Evolutionary conservation across 371 early-diverging fungal genomes (phyloP).

Genomic region (Mucor sp.): DNA sequence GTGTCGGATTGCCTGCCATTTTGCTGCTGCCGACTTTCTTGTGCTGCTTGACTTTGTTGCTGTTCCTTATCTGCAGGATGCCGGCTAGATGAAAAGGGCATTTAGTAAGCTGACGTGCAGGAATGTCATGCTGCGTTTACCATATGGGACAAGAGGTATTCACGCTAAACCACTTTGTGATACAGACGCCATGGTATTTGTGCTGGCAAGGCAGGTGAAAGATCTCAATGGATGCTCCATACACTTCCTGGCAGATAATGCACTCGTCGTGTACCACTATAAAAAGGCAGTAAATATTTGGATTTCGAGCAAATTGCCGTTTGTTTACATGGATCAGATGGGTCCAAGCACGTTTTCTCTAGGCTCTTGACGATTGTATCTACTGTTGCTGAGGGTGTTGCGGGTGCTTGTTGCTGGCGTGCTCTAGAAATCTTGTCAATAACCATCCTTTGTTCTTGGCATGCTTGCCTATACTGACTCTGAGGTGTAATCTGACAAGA

Average conservation of each 20-base stretch:
- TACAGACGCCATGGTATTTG: slow-evolving; percentile 14
- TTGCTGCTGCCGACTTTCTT: neutral
- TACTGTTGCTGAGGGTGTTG: neutral
- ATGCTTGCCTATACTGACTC: neutral
- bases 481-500: slow-evolving; percentile 7
- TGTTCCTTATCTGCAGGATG: slow-evolving; percentile 1
- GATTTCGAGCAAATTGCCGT: neutral
- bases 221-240: neutral
- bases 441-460: neutral
- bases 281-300: neutral
- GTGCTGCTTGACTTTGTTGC: neutral
- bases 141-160: slow-evolving; percentile 19
- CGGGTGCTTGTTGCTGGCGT: neutral
- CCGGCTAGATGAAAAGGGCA: neutral
- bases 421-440: neutral
- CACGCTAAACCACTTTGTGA: slow-evolving; percentile 11
- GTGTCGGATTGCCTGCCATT: neutral
- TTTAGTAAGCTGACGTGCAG: neutral
- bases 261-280: slow-evolving; percentile 16
- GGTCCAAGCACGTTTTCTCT: neutral
- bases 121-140: neutral
- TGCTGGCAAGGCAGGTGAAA: slow-evolving; percentile 16
- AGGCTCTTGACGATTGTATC: neutral
- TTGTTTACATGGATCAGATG: slow-evolving; percentile 9
- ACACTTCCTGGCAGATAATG: slow-evolving; percentile 19